Conservation (phyloP, 2,329 filamentous ascomycete genomes). For the Elsinoe australis region DNA sequence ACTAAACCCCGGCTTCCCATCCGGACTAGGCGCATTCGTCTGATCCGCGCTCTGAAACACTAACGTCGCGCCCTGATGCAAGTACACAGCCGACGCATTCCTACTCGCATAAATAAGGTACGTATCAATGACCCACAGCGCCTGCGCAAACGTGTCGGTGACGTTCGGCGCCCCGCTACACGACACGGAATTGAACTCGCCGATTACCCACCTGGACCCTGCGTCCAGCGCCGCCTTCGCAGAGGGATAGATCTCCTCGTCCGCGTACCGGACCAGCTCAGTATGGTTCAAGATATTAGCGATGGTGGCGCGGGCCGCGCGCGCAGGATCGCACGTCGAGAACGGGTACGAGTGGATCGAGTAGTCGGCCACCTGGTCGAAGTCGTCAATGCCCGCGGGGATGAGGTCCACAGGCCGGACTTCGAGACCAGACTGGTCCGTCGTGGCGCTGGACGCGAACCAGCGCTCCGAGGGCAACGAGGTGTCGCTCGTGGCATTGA, state of each 20-base stretch:
- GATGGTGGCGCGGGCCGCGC: conserved; percentile 24
- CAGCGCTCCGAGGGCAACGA: conserved; percentile 21
- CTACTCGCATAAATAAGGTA: conserved; percentile 34
- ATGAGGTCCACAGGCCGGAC: conserved; percentile 27
- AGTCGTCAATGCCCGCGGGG: conserved; percentile 25
- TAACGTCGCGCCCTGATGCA: conserved; percentile 31
- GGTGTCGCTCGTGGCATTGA: conserved; percentile 18
- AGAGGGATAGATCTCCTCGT: conserved; percentile 27
- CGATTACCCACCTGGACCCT: conserved; percentile 29
- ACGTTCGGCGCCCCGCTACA: conserved; percentile 36
- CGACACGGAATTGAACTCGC: conserved; percentile 37
- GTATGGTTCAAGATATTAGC: conserved; percentile 28
- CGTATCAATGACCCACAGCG: conserved; percentile 35
- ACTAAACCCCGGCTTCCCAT: conserved; percentile 26
- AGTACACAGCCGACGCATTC: conserved; percentile 33
- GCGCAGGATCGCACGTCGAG: conserved; percentile 26
- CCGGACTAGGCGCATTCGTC: conserved; percentile 25
- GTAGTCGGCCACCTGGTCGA: conserved; percentile 25
- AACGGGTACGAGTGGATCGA: conserved; percentile 29
- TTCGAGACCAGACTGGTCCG: conserved; percentile 25
- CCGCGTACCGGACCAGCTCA: conserved; percentile 24
- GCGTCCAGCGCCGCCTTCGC: conserved; percentile 25
- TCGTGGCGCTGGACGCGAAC: conserved; percentile 28
- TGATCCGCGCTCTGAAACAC: conserved; percentile 28
- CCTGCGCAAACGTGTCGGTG: conserved; percentile 37